Evolutionary conservation across 805 yeast genomes (phyloP), one percentile per base, ranked within the genome.

Genomic region (Lipomyces starkeyi): DNA sequence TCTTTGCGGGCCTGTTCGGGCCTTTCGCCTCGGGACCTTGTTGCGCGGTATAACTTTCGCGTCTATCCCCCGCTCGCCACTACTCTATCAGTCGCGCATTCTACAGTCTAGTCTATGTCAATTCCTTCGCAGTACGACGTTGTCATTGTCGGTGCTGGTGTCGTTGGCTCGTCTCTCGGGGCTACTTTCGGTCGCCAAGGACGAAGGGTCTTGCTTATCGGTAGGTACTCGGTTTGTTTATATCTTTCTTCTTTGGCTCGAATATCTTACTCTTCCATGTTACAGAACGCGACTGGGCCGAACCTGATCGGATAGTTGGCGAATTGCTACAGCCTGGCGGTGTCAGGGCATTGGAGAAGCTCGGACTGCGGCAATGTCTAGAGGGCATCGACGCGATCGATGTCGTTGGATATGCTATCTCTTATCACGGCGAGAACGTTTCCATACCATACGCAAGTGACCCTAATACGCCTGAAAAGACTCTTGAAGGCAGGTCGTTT

Each of bases 251-350:
- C 8, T 9, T 22, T 13, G 5, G 5, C 14, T 4, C n/a, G 29
- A 20, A 37, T n/a, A 17, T 5, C 60, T 53, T 25, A 53, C 34
- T 5, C 25, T 27, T 7, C 29, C 13, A 11, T 27, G 32, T 35
- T 20, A 3, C 37, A 72, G 99, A 95, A 77, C 85, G 97, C 70
- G 97, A 92, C 76, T 91, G 97, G 91, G 78, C 86, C 25, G 90
- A 87, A 78, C 99, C 99, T 1, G 97, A 95, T 78, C 84, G 99
- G 73, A 95, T 95, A 66, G 98, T 95, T 40, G 99, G 99, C 54
- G 99, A 95, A 78, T 84, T 95, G 75, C 84, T 95, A 85, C 99
- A 95, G 79, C 99, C 99, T 2, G 93, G 92, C 47, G 99, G 99
- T n/a, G 80, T 95, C 35, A 87, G 89, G 76, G 94, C 97, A 0